Conservation (phyloP, 805 yeast genomes). For the Metschnikowia baotianmanensis region DNA sequence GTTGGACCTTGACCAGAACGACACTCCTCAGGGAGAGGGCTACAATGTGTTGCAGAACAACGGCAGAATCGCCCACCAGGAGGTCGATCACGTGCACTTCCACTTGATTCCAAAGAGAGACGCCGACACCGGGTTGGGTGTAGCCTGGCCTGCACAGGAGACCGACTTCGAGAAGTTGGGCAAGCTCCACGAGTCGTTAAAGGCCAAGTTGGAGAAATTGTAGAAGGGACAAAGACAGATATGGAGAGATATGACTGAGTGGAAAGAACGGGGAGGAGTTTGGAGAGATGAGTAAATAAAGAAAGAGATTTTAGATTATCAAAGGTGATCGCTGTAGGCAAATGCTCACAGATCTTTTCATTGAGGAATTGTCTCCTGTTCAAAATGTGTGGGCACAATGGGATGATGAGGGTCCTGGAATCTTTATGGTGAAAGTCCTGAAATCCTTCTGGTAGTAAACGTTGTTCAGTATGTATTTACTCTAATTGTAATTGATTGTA, state of each 20-base stretch:
- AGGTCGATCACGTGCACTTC: conserved; percentile 94
- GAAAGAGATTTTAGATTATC: background rate
- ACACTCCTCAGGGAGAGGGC: conserved; percentile 64
- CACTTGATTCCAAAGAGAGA: conserved; percentile 91
- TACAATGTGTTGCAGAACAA: conserved; percentile 92
- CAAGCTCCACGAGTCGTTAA: conserved; percentile 59
- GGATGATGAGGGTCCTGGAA: too few species aligned
- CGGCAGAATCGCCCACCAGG: conserved; percentile 93
- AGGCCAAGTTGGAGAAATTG: conserved; percentile 24
- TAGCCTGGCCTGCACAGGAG: conserved; percentile 92
- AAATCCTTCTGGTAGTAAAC: too few species aligned
- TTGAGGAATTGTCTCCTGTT: too few species aligned
- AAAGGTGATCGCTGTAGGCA: too few species aligned
- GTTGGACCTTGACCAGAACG: conserved; percentile 60
- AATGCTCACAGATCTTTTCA: too few species aligned
- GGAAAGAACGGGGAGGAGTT: background rate
- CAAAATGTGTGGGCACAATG: too few species aligned
- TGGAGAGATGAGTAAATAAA: background rate
- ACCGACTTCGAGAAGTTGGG: conserved; percentile 75
- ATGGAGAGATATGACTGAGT: too few species aligned
- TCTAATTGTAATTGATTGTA: too few species aligned
- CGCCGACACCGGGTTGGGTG: conserved; percentile 68
- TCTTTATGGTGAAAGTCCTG: too few species aligned
- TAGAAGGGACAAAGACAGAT: background rate
- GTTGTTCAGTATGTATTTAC: too few species aligned